phyloP scores from a whole-genome alignment of 176 grass and related monocot species.

The Microstegium vimineum region DNA sequence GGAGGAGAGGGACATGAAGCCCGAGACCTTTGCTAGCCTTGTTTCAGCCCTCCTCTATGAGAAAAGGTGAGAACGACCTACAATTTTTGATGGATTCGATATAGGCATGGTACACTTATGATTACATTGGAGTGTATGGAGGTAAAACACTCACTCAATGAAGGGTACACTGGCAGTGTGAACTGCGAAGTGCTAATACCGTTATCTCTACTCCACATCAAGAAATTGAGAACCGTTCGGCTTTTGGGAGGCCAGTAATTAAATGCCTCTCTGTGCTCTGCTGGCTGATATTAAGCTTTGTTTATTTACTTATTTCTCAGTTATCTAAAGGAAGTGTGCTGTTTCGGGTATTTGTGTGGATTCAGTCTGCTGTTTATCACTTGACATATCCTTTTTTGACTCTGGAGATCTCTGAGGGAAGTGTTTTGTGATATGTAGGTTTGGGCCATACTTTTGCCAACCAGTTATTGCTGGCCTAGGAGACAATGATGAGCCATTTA shows the following conservation, averaged over 20 bases:
- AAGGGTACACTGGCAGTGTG: background rate
- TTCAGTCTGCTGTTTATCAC: background rate
- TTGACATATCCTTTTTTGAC: background rate
- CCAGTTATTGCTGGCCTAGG: constrained; percentile 93
- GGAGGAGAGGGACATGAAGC: constrained; percentile 97
- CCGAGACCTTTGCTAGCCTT: constrained; percentile 71
- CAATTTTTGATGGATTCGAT: background rate
- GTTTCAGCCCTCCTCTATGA: constrained; percentile 81
- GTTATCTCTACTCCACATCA: background rate
- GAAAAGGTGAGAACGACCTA: constrained; percentile 51
- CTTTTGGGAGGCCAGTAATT: background rate
- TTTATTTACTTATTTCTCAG: background rate
- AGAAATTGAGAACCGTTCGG: background rate
- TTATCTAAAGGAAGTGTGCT: background rate
- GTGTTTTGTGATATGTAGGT: constrained; percentile 44
- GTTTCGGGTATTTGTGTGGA: background rate
- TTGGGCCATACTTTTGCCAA: constrained; percentile 95
- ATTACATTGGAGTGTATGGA: background rate
- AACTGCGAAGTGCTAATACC: background rate
- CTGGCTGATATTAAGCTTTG: background rate
- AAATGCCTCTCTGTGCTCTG: background rate
- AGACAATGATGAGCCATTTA: constrained; percentile 78
- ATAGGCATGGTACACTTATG: background rate
- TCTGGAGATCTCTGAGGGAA: background rate
- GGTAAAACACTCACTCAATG: background rate